Base-by-base conservation (phyloP, 1,139 yeast genomes). In the Pichia sp. region DNA sequence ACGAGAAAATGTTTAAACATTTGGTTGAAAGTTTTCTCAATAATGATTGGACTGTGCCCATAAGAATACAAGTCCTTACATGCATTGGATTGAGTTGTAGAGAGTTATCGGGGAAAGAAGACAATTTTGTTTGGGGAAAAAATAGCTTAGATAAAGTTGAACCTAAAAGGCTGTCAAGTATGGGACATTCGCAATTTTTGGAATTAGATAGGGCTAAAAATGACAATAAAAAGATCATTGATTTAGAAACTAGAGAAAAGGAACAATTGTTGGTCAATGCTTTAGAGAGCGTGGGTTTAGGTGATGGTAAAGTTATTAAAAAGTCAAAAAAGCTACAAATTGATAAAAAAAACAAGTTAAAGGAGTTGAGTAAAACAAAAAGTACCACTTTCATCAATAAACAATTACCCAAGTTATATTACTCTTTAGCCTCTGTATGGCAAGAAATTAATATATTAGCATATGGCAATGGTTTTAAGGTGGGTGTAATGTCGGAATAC, bases 41-140 rank as follows among this genome's bases (percentile, higher is more conserved):
- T 0, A 89, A 87, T 0, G 94, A 84, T 59, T 80, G 79, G 56
- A 81, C 88, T 0, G 66, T 84, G 20, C 83, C 79, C 54, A 82
- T 78, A 53, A 63, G 90, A 42, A 68, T 82, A 60, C 63, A 71
- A 47, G 68, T 82, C 22, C 62, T 84, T 29, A 72, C 85, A 1
- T 68, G 80, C 0, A 59, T 82, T 16, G 77, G 84, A 0, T 63
- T 82, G 37, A 76, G 82, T 4, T 80, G 82, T 0, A 65, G 92
- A 53, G 81, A 79, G 53, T 66, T 81, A 16, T 66, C 77, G 44
- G 90, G 90, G 0, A 37, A 48, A n/a, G 47, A 45, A 4, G 90
- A 84, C 62, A 54, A 51, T 0, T 62, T 65, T 38, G 60, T 71
- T 7, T 57, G 68, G 13, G 73, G 77, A 6, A 73, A 62, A 47